These are phyloP conservation scores for Yarrowia porcina DNA, from an alignment of 805 yeast species.

Conservation along the genomic window DNA sequence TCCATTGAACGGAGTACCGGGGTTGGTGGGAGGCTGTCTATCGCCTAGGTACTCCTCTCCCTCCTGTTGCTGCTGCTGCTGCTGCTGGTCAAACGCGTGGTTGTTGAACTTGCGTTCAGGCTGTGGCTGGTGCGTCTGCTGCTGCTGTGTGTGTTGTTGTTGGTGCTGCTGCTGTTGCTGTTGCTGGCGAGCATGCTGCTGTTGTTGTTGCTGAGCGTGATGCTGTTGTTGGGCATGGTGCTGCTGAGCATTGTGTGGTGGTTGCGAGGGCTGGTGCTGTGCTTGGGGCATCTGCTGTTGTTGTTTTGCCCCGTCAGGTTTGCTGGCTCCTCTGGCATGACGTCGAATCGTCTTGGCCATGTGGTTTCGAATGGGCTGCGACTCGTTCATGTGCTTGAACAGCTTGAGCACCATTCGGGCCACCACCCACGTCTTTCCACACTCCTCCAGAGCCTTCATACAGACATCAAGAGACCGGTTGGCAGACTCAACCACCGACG, in stretches of 20 bases:
- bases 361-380: conserved; percentile 25
- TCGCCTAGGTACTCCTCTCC: not conserved
- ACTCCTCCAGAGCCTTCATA: conserved; percentile 39
- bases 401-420: conserved; percentile 50
- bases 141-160: not conserved
- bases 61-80: not conserved
- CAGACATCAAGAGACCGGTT: conserved; percentile 39
- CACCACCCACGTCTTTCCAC: conserved; percentile 54
- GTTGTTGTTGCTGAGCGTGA: not conserved
- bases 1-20: conserved; percentile 17
- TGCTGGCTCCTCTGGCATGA: not conserved
- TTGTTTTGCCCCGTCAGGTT: not conserved
- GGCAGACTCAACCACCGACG: conserved; percentile 41
- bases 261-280: not conserved
- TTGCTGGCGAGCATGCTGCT: not conserved
- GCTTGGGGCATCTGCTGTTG: not conserved
- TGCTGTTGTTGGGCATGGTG: not conserved
- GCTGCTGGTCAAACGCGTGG: not conserved
- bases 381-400: conserved; percentile 43
- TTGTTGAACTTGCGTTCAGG: conserved; percentile 12
- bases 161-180: not conserved
- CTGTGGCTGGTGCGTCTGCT: not conserved
- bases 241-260: not conserved
- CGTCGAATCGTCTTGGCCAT: conserved; percentile 25
- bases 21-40: not conserved